Evolutionary conservation across 192 early-diverging fungal genomes (phyloP), one percentile per base, ranked within the genome.

Genomic region (Coemansia sp.): DNA sequence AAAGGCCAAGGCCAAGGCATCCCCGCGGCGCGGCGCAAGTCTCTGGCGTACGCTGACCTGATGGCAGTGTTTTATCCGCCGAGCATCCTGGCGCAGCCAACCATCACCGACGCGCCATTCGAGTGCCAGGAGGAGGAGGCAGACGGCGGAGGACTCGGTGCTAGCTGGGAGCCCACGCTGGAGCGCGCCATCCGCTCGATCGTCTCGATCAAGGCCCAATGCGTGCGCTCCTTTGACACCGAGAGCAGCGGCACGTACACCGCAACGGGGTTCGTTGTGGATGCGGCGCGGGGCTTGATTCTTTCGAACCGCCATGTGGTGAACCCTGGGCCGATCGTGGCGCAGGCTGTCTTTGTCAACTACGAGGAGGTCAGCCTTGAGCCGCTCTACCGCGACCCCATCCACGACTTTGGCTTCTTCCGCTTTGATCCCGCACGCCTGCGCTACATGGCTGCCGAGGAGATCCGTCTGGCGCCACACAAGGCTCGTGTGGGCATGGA

Each of bases 401-500:
- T 89, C 13, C 89, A 91, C 60, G 89, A 91, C 64, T 91, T 88
- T 83, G 87, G 87, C 2, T 85, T 91, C 59, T 78, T 89, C 66
- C 68, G 82, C 50, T 91, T 86, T 48, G 81, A 89, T 61, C 75
- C 81, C 5, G 60, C 78, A 25, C 83, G 84, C 43, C 50, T 73
- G 18, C 20, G 41, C 42, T 66, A 62, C 47, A 66, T 66, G 63
- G 23, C 34, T 45, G 41, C 49, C 26, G 63, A 66, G 50, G 42
- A 53, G 0, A 73, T 73, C 37, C 63, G 78, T 19, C 70, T 91
- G 36, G 78, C 80, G 15, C 87, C 89, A n/a, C 78, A 86, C 45
- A 69, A 80, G 38, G 87, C 85, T 36, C 81, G 82, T 43, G 83
- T 88, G 1, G 89, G 89, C 15, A 70, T 89, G 41, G 87, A 89